Evolutionary conservation across 1,284 basidiomycete species (phyloP), one percentile per base, ranked within the genome.

Genomic region (Caloboletus firmus): DNA sequence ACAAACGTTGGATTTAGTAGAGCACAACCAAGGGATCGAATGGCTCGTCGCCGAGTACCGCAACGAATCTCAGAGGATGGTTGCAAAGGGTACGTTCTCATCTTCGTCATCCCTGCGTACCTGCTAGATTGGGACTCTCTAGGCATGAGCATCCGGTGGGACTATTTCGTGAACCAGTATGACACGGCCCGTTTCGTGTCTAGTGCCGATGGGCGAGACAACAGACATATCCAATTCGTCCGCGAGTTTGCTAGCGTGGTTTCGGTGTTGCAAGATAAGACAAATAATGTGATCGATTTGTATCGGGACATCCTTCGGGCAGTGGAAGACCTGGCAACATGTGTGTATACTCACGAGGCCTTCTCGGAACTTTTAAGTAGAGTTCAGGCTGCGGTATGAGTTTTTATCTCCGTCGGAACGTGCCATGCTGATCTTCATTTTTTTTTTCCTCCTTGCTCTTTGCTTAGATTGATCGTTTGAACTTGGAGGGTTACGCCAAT

Each of bases 101-200:
- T 0, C 12, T 36, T 9, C 6, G 8, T 40, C 17, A n/a, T 5
- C 6, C 15, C 11, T 15, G 22, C 7, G 5, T 31, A 7, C 17
- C 20, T 12, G 32, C 44, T 18, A 17, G 41, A 48, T 26, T 7
- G 5, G 11, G 11, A 10, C 2, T 22, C 6, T 20, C 1, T 59
- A 92, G 91, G 91, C 34, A 93, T 98, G 89, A 85, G 84, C 63
- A 91, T 96, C 62, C 87, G 92, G 39, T 99, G 96, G 97, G 97
- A 99, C 70, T 85, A 94, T 72, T 95, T 99, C 62, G 89, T 96
- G 61, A 95, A 91, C 64, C 90, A 93, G 49, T 96, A 93, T 67
- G 93, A 95, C 64, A 84, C 87, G 3, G 78, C 85, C 28, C 79
- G 91, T 57, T 90, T 87, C 68, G 79, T 89, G 4, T 76, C 87